These are phyloP conservation scores for Aspergillus egyptiacus DNA, from an alignment of 495 filamentous ascomycete species.

Conservation along the genomic window DNA sequence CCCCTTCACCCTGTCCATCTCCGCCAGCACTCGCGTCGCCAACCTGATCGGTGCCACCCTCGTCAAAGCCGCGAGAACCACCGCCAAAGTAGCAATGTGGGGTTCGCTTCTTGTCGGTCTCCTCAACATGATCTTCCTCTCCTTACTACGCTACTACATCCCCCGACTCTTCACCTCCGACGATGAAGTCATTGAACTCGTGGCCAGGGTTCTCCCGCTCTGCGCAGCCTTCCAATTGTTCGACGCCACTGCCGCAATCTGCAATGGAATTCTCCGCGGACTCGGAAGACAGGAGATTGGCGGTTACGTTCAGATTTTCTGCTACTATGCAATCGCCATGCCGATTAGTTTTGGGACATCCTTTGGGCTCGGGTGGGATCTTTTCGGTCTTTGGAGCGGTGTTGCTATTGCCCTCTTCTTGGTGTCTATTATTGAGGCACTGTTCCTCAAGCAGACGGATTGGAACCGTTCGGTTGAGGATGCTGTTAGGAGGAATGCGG, in stretches of 20 bases:
- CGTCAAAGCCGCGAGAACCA: slow-evolving; percentile 61
- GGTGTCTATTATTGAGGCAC: slow-evolving; percentile 59
- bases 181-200: slow-evolving; percentile 67
- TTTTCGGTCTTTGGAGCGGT: slow-evolving; percentile 78
- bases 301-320: slow-evolving; percentile 76
- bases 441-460: slow-evolving; percentile 59
- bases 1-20: slow-evolving; percentile 59
- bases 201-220: slow-evolving; percentile 66
- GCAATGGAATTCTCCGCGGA: slow-evolving; percentile 78
- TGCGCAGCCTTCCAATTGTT: slow-evolving; percentile 85
- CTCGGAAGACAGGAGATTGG: slow-evolving; percentile 82
- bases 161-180: slow-evolving; percentile 78
- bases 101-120: slow-evolving; percentile 63
- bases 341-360: slow-evolving; percentile 73
- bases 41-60: slow-evolving; percentile 66
- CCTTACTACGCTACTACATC: slow-evolving; percentile 57
- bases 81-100: slow-evolving; percentile 62
- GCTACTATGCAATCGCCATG: slow-evolving; percentile 80
- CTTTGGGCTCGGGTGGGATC: slow-evolving; percentile 66
- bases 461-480: slow-evolving; percentile 73
- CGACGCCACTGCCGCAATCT: slow-evolving; percentile 69
- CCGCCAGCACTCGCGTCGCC: slow-evolving; percentile 57
- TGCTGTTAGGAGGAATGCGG: slow-evolving; percentile 60
- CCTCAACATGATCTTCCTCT: slow-evolving; percentile 67
- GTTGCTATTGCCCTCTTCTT: slow-evolving; percentile 62